Evolutionary conservation across 495 filamentous ascomycete species (phyloP), one percentile per base, ranked within the genome.

Genomic region (Lindgomyces ingoldianus): DNA sequence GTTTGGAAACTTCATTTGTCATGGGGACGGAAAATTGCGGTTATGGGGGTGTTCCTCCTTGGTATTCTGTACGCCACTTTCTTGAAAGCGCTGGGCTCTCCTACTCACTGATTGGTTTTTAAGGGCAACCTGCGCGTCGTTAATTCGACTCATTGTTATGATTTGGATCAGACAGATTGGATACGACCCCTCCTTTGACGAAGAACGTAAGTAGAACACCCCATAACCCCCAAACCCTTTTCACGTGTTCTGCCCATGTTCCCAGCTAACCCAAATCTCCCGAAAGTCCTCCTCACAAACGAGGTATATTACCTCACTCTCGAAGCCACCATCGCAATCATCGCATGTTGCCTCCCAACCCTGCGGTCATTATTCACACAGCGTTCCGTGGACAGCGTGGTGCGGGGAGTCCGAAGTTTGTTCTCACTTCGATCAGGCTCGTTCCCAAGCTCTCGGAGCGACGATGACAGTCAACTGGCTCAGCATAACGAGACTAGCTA

Each of bases 321-420:
- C 14, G 57, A 60, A 26, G 41, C 36, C n/a, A 50, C 46, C 14
- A 14, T 60, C 30, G 57, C 44, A 9, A 12, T 60, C 18, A 24
- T 60, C 21, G 57, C 57, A 30, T n/a, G 21, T 16, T 60, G 44
- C 18, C 45, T 60, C 16, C 57, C 57, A 11, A 60, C 57, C 8
- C 46, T 60, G 10, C 26, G 57, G 6, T 42, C 44, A 14, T 29
- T 60, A 1, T 16, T 49, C 27, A 48, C 49, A 26, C 45, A 8
- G 19, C 45, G 47, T 3, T 58, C 55, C 1, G 36, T 45, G 16
- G 55, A 58, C 55, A 58, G 42, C 24, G 55, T 58, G 12, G 3
- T 58, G 39, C 41, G 42, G 39, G 26, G 42, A 14, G 39, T 58
- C 16, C 55, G 55, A 45, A 58, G 55, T 22, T 25, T 46, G 39